A percentile compares a stretch with the other conserved stretches of the same genome.
Evolutionary conservation across 495 filamentous ascomycete genomes (phyloP).

Genomic region (Aspergillus homomorphus): DNA sequence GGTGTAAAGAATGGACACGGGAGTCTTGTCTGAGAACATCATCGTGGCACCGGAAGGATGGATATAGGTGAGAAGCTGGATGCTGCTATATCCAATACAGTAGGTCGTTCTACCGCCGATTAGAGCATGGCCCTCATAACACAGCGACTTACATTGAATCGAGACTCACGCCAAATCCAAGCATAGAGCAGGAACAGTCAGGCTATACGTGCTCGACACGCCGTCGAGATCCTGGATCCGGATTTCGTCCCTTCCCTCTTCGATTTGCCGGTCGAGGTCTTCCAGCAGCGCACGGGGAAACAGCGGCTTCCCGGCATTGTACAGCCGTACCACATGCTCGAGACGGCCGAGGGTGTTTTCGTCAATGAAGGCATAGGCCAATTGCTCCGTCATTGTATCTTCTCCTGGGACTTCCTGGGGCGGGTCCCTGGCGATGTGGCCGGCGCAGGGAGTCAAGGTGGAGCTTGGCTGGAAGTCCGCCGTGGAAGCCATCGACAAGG

Average conservation of each 20-base stretch:
- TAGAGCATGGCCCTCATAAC: background rate
- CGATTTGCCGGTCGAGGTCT: slow-evolving; percentile 20
- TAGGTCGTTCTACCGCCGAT: slow-evolving; percentile 18
- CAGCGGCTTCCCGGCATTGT: slow-evolving; percentile 18
- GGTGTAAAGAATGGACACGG: slow-evolving; percentile 22
- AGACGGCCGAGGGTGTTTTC: slow-evolving; percentile 8
- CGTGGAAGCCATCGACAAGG: background rate
- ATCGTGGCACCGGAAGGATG: slow-evolving; percentile 18
- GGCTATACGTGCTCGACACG: slow-evolving; percentile 13
- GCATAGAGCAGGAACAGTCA: slow-evolving; percentile 18
- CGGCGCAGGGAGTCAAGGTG: background rate
- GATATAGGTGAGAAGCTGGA: slow-evolving; percentile 18
- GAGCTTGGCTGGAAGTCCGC: background rate
- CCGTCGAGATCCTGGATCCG: slow-evolving; percentile 20
- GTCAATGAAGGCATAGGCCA: slow-evolving; percentile 6
- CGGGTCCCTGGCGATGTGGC: background rate
- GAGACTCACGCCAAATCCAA: slow-evolving; percentile 19
- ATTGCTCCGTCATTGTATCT: background rate
- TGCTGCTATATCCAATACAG: slow-evolving; percentile 23
- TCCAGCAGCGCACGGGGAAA: slow-evolving; percentile 24
- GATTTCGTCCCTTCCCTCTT: slow-evolving; percentile 16
- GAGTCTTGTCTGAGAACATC: slow-evolving; percentile 15
- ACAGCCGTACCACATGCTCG: slow-evolving; percentile 14
- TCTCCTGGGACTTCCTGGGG: background rate
- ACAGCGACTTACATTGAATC: background rate